Percentiles rank a stretch among this genome's conserved stretches.
These are phyloP conservation scores for Papiliotrema fonsecae DNA, from an alignment of 1,284 basidiomycete genomes.

Conservation along the genomic window DNA sequence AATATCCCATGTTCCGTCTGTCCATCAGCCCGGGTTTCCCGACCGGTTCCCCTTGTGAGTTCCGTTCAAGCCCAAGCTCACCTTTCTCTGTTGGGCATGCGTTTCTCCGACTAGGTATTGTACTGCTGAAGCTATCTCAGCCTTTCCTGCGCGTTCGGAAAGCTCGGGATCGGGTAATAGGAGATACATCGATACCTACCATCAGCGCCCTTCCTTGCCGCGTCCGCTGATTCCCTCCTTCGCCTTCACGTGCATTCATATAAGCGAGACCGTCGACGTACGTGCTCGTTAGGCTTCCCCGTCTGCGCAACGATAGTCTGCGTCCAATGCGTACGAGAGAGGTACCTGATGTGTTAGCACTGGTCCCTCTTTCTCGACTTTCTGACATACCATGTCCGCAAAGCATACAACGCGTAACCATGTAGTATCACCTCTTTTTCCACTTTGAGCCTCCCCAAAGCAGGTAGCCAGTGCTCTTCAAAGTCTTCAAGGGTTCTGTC, in stretches of 20 bases:
- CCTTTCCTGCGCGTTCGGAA: conserved; percentile 16
- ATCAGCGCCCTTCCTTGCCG: neutral
- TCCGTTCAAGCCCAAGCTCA: no score
- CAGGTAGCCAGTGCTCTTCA: conserved; percentile 34
- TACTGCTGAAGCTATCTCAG: conserved; percentile 27
- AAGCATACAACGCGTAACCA: conserved; percentile 39
- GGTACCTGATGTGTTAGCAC: conserved; percentile 22
- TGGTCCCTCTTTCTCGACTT: neutral
- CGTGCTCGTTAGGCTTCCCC: conserved; percentile 40
- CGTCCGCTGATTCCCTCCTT: neutral
- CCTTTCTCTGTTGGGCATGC: conserved; percentile 20
- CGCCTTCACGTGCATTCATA: neutral
- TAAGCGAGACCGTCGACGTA: conserved; percentile 8
- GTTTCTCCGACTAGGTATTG: conserved; percentile 28
- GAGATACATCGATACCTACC: conserved; percentile 38
- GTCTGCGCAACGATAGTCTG: conserved; percentile 42
- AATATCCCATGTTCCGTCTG: conserved; percentile 38
- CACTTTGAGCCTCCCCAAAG: conserved; percentile 30
- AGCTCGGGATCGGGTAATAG: conserved; percentile 27
- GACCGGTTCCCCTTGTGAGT: no score
- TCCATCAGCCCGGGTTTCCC: neutral
- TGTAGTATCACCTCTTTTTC: conserved; percentile 32
- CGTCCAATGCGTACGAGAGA: conserved; percentile 39
- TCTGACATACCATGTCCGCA: conserved; percentile 36
- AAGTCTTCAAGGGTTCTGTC: conserved; percentile 36